Evolutionary conservation across 2,329 filamentous ascomycete species (phyloP).

Genomic region (Aspergillus novoparasiticus): DNA sequence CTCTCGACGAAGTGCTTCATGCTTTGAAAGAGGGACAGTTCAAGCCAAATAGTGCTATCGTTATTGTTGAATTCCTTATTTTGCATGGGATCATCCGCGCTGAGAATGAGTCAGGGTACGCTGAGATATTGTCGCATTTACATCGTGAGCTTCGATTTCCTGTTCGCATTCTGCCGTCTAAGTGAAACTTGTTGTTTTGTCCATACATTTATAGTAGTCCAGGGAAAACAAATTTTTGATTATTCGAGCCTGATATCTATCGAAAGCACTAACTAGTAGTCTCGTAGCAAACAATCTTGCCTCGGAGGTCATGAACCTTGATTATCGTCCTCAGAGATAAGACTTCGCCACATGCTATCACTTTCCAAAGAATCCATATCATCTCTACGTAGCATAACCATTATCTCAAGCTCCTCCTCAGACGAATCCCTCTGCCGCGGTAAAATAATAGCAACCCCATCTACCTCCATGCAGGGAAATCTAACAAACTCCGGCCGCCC

Average conservation of each 20-base stretch:
- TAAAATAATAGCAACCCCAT: neutral
- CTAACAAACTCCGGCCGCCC: neutral
- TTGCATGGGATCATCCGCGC: conserved; percentile 32
- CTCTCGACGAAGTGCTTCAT: conserved; percentile 26
- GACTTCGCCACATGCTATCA: neutral
- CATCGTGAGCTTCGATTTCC: conserved; percentile 22
- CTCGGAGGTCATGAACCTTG: no score
- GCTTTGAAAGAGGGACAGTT: conserved; percentile 31
- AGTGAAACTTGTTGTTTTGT: no score
- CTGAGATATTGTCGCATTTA: conserved; percentile 33
- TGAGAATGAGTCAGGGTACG: conserved; percentile 32
- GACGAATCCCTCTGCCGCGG: neutral
- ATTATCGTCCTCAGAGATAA: neutral
- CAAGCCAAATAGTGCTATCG: conserved; percentile 35
- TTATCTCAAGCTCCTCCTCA: neutral
- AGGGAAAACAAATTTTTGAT: no score
- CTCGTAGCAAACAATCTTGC: no score
- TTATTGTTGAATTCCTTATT: conserved; percentile 37
- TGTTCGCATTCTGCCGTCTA: neutral
- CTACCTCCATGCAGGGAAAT: neutral
- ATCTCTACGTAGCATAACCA: neutral
- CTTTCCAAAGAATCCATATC: neutral
- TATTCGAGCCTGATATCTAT: neutral
- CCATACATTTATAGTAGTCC: no score
- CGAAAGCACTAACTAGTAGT: no score